Evolutionary conservation across 176 grass and related monocot species (phyloP).

Genomic region (Lolium rigidum): DNA sequence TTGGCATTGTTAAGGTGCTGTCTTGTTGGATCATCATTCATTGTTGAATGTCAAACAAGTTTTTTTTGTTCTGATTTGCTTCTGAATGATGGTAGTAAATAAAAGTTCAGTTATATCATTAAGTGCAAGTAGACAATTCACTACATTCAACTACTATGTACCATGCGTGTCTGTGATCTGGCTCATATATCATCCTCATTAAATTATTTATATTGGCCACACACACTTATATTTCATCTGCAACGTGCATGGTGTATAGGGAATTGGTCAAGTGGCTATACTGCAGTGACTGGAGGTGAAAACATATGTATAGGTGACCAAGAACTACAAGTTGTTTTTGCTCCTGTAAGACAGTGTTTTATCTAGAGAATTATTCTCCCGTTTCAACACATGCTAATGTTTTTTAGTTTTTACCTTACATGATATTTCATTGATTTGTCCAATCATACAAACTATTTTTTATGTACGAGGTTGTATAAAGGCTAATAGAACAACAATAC

Average conservation of each 20-base stretch:
- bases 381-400: constrained; percentile 15
- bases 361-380: not conserved
- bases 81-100: constrained; percentile 2
- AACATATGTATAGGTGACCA: constrained; percentile 74
- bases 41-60: not conserved
- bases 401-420: constrained; percentile 4
- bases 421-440: constrained; percentile 18
- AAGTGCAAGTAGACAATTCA: not conserved
- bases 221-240: constrained; percentile 32
- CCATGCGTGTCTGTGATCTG: not conserved
- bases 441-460: not conserved
- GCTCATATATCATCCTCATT: not conserved
- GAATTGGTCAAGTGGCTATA: constrained; percentile 66
- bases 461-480: not conserved
- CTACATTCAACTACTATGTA: not conserved
- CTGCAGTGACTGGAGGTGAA: constrained; percentile 71
- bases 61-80: constrained; percentile 31
- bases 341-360: constrained; percentile 68
- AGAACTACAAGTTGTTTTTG: constrained; percentile 75
- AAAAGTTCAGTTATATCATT: not conserved
- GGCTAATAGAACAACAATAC: not conserved
- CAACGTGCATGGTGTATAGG: constrained; percentile 49
- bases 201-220: not conserved
- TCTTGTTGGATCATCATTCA: constrained; percentile 13
- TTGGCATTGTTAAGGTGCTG: not conserved